Evolutionary conservation across 108 stramenopile genomes (phyloP).

Genomic region (Aureococcus anophagefferens): DNA sequence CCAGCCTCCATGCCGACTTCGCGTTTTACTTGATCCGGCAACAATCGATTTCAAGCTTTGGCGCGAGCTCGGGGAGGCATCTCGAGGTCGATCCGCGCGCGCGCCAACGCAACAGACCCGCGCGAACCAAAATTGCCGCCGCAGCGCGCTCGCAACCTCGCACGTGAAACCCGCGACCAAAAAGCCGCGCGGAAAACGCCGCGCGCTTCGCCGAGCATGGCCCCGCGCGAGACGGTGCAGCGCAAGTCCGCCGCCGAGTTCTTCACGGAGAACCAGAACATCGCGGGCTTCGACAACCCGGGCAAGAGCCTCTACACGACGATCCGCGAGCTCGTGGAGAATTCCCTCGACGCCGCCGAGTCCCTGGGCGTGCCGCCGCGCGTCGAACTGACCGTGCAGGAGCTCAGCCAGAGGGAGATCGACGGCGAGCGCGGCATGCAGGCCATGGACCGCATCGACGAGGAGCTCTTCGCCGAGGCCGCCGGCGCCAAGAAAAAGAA

Average conservation of each 20-base stretch:
- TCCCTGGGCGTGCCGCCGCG: constrained; percentile 65
- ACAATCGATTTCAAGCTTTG: too few relatives aligned
- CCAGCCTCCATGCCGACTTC: too few relatives aligned
- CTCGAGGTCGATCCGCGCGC: too few relatives aligned
- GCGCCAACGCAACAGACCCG: too few relatives aligned
- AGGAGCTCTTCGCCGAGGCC: background rate
- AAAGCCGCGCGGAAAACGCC: too few relatives aligned
- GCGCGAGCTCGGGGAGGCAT: too few relatives aligned
- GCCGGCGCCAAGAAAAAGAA: constrained; percentile 13
- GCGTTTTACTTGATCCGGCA: too few relatives aligned
- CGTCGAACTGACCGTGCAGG: constrained; percentile 65
- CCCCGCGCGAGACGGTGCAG: too few relatives aligned
- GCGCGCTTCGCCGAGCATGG: too few relatives aligned
- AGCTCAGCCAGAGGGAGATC: constrained; percentile 71
- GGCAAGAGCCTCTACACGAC: constrained; percentile 66
- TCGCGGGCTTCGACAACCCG: constrained; percentile 92
- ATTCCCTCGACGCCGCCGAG: constrained; percentile 83
- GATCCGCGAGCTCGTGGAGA: constrained; percentile 84
- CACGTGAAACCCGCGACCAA: too few relatives aligned
- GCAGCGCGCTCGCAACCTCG: too few relatives aligned
- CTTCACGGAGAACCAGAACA: constrained; percentile 92
- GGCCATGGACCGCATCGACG: constrained; percentile 1
- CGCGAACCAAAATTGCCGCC: too few relatives aligned
- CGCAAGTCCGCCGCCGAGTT: constrained; percentile 82
- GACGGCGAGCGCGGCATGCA: constrained; percentile 60